Evolutionary conservation across 352 stramenopile species (phyloP).

Genomic region (Globisporangium recalcitrans): DNA sequence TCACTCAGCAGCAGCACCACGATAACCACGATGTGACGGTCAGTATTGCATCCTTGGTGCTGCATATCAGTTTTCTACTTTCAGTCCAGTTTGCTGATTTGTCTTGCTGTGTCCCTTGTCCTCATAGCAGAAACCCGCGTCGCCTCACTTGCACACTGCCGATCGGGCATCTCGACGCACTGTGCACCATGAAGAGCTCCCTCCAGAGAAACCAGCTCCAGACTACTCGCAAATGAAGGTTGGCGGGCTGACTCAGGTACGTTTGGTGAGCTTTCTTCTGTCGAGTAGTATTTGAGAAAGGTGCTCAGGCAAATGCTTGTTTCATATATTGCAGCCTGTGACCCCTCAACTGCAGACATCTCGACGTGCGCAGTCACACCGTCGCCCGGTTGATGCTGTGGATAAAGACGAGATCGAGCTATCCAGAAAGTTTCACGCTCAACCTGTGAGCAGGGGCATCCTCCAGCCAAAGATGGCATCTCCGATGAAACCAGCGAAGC

Average conservation of each 20-base stretch:
- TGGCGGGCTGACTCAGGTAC: constrained; percentile 38
- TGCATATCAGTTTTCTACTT: background rate
- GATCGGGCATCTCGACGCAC: constrained; percentile 29
- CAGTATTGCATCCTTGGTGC: background rate
- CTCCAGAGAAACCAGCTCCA: constrained; percentile 22
- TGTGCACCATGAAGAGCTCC: constrained; percentile 19
- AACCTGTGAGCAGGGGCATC: constrained; percentile 53
- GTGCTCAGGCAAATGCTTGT: background rate
- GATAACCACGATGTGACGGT: constrained; percentile 9
- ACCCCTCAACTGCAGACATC: constrained; percentile 65
- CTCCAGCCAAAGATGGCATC: constrained; percentile 28
- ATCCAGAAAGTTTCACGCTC: constrained; percentile 71
- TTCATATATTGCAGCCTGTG: constrained; percentile 31
- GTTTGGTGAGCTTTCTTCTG: constrained; percentile 2
- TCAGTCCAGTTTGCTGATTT: constrained; percentile 2
- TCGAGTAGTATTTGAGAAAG: background rate
- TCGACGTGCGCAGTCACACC: constrained; percentile 48
- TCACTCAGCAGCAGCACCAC: background rate
- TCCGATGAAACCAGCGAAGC: constrained; percentile 18
- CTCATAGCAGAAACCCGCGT: constrained; percentile 7
- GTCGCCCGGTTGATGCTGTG: constrained; percentile 46
- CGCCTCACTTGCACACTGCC: constrained; percentile 42
- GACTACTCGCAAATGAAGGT: constrained; percentile 25
- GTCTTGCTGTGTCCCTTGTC: background rate
- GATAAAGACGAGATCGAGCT: constrained; percentile 73